A percentile compares a stretch with the other conserved stretches of the same genome.
Conservation (phyloP, 2,329 filamentous ascomycete genomes). For the Xylaria sp. region DNA sequence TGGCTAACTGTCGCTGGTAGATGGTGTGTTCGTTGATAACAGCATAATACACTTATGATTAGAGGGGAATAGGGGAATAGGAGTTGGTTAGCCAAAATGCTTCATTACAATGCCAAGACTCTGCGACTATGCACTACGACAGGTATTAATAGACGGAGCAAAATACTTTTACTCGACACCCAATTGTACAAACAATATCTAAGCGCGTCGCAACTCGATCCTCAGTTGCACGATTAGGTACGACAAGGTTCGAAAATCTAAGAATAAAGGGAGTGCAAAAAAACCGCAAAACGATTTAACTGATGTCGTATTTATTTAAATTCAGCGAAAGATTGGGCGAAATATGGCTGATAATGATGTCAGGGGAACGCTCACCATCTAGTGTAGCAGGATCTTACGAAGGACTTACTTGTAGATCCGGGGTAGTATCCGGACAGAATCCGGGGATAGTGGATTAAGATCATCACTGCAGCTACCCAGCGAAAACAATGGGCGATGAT, state of each 20-base stretch:
- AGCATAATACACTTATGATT: background rate
- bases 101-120: slow-evolving; percentile 1
- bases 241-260: background rate
- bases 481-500: slow-evolving; percentile 16
- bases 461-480: slow-evolving; percentile 21
- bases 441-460: slow-evolving; percentile 23
- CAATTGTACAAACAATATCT: background rate
- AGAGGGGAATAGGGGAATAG: background rate
- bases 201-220: background rate
- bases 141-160: background rate
- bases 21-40: background rate
- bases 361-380: background rate
- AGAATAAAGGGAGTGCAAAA: background rate
- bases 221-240: background rate
- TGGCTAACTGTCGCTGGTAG: background rate
- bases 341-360: background rate
- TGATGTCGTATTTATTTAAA: background rate
- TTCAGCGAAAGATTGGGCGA: background rate
- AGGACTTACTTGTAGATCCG: slow-evolving; percentile 13
- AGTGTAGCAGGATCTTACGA: background rate
- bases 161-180: background rate
- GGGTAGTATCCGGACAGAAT: slow-evolving; percentile 7
- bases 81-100: background rate
- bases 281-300: background rate
- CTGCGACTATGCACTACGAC: background rate